phyloP scores from a whole-genome alignment of 2,329 filamentous ascomycete genomes.

The Trichoderma pleuroti region DNA sequence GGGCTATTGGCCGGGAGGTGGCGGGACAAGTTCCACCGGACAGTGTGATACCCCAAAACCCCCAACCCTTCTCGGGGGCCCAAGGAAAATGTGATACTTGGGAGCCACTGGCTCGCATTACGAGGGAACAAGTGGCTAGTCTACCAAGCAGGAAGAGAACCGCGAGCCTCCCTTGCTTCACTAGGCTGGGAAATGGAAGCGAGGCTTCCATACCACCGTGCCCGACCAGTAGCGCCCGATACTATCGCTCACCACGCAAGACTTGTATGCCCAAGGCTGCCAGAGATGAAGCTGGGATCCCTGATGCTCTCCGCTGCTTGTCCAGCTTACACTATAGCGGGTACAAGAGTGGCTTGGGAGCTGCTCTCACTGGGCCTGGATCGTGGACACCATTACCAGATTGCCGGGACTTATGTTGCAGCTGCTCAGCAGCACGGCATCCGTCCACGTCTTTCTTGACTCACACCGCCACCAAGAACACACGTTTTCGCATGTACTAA shows the following conservation, averaged over 20 bases:
- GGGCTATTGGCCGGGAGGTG: not conserved
- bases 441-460: not conserved
- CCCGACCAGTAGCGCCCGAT: not conserved
- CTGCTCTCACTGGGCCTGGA: slow-evolving; percentile 7
- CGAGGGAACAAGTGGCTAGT: not conserved
- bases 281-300: too few species aligned
- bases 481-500: not conserved
- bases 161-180: slow-evolving; percentile 4
- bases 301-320: not conserved
- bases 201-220: not conserved
- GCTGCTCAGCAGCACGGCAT: slow-evolving; percentile 16
- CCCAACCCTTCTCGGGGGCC: not conserved
- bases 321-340: not conserved
- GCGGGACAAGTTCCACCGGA: not conserved
- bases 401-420: slow-evolving; percentile 20
- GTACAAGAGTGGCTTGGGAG: slow-evolving; percentile 2
- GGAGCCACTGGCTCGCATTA: not conserved
- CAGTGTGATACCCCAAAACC: slow-evolving; percentile 3
- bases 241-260: not conserved
- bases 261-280: not conserved
- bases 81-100: not conserved
- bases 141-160: not conserved
- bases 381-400: slow-evolving; percentile 20
- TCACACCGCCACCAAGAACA: slow-evolving; percentile 12
- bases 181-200: not conserved